phyloP scores from a whole-genome alignment of 345 rosid species.

The Dipteronia dyeriana region DNA sequence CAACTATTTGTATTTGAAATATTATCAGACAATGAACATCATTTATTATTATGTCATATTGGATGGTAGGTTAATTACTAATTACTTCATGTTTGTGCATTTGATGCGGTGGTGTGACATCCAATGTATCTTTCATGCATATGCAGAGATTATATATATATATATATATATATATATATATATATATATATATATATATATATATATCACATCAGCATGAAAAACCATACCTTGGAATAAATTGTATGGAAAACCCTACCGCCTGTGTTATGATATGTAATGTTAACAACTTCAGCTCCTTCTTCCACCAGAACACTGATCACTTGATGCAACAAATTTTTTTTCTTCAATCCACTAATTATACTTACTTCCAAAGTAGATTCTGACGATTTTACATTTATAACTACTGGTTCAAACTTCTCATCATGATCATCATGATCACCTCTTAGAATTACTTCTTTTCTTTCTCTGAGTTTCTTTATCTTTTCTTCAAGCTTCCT shows the following conservation, averaged over 20 bases:
- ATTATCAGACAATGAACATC: no score
- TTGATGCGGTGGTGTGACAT: no score
- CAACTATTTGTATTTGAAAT: no score
- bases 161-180: no score
- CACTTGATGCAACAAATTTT: background rate
- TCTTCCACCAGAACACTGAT: slow-evolving; percentile 16
- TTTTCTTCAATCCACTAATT: background rate
- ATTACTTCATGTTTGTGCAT: no score
- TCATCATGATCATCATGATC: background rate
- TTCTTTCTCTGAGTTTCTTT: background rate
- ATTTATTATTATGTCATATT: no score
- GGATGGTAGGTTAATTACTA: no score
- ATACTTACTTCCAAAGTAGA: slow-evolving; percentile 12
- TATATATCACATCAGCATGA: no score
- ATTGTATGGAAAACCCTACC: slow-evolving; percentile 4
- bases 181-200: no score
- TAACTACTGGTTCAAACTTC: background rate
- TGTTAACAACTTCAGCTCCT: slow-evolving; percentile 19
- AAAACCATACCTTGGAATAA: slow-evolving; percentile 6
- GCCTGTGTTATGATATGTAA: background rate
- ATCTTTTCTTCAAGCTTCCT: slow-evolving; percentile 8
- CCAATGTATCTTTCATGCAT: no score
- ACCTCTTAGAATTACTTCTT: background rate
- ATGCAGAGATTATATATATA: no score
- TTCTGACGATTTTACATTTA: background rate